Conservation (phyloP, 345 rosid species). For the Arabis hirsuta region DNA sequence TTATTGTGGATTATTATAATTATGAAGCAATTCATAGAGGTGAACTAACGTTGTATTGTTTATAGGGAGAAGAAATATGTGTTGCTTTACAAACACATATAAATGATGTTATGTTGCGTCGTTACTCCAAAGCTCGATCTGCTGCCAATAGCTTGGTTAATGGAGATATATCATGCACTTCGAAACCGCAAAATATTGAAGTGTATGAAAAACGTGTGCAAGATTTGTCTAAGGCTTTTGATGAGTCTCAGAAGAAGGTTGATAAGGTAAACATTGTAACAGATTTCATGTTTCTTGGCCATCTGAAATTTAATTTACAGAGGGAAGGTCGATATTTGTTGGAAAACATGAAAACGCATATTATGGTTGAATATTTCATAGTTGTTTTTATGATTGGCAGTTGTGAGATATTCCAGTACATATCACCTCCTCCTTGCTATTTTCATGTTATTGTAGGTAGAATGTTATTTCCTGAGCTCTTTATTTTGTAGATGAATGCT, state of each 20-base stretch:
- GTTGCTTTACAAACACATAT: conserved; percentile 99
- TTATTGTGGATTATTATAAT: conserved; percentile 4
- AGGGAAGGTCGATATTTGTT: conserved; percentile 12
- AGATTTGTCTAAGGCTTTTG: conserved; percentile 77
- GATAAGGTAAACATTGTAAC: conserved; percentile 55
- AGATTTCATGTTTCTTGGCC: conserved; percentile 20
- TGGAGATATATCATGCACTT: conserved; percentile 70
- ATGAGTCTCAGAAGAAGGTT: conserved; percentile 70
- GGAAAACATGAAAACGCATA: conserved; percentile 11
- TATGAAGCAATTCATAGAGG: neutral
- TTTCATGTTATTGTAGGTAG: conserved; percentile 12
- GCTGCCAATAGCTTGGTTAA: conserved; percentile 61
- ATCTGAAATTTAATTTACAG: conserved; percentile 15
- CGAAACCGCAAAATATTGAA: conserved; percentile 65
- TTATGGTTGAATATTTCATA: neutral
- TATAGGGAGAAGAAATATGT: conserved; percentile 97
- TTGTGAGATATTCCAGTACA: conserved; percentile 3
- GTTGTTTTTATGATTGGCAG: conserved; percentile 9
- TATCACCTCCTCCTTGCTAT: conserved; percentile 14
- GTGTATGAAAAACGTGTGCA: conserved; percentile 72
- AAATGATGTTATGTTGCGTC: conserved; percentile 98
- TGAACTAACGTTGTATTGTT: conserved; percentile 25
- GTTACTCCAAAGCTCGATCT: conserved; percentile 92
- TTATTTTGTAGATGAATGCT: conserved; percentile 21
- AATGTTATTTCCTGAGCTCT: conserved; percentile 15